A percentile compares a stretch with the other conserved stretches of the same genome.
Evolutionary conservation across 805 yeast species (phyloP).

Genomic region (Saturnispora dispora): DNA sequence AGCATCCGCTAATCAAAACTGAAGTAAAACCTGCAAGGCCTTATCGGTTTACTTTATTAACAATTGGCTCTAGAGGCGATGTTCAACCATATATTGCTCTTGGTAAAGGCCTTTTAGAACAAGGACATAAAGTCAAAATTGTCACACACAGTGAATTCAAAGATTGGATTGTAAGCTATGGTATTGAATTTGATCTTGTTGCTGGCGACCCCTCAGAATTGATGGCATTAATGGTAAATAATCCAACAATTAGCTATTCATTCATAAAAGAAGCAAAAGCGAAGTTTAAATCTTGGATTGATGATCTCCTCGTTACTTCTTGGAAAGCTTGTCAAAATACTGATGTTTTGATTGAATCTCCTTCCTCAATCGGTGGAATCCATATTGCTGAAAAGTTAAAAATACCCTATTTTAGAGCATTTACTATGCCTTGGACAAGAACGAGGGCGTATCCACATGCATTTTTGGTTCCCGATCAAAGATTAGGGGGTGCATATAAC

Average conservation of each 20-base stretch:
- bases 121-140: constrained; percentile 78
- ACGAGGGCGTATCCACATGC: constrained; percentile 97
- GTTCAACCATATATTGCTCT: constrained; percentile 93
- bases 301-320: constrained; percentile 56
- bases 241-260: constrained; percentile 77
- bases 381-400: constrained; percentile 90
- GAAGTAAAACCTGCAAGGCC: constrained; percentile 45
- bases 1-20: constrained; percentile 36
- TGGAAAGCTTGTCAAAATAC: constrained; percentile 84
- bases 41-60: constrained; percentile 57
- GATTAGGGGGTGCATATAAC: constrained; percentile 87
- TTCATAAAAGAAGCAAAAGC: constrained; percentile 75
- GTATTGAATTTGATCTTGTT: constrained; percentile 58
- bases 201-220: constrained; percentile 92
- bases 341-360: constrained; percentile 88
- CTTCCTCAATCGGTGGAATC: constrained; percentile 91
- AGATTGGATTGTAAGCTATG: constrained; percentile 62
- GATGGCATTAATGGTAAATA: constrained; percentile 87
- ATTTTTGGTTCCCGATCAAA: constrained; percentile 87
- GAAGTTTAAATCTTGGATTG: constrained; percentile 77
- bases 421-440: constrained; percentile 98
- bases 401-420: constrained; percentile 88
- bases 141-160: constrained; percentile 81
- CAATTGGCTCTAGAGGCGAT: constrained; percentile 94
- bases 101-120: constrained; percentile 66